Conservation (phyloP, 495 filamentous ascomycete species). For the Aspergillus kassunensis region DNA sequence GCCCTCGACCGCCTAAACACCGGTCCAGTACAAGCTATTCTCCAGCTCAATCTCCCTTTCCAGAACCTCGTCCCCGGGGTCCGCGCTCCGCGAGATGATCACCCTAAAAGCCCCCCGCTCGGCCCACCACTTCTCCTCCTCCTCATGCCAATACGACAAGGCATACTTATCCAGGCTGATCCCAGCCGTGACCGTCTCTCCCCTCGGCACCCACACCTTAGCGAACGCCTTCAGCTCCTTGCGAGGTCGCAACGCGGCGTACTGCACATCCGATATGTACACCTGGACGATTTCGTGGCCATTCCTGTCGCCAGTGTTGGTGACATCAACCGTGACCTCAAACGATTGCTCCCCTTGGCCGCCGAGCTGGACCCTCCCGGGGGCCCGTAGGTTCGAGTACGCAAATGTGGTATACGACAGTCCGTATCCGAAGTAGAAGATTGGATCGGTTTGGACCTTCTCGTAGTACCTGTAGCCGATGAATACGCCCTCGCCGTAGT, state of each 20-base stretch:
- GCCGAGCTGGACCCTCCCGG: not conserved
- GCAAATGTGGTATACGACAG: constrained; percentile 17
- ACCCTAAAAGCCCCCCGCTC: not conserved
- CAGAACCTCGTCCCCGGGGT: not conserved
- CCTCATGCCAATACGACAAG: not conserved
- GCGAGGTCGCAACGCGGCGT: constrained; percentile 45
- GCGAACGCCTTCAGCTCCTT: constrained; percentile 67
- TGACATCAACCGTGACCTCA: constrained; percentile 34
- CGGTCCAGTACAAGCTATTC: not conserved
- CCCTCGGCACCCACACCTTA: constrained; percentile 57
- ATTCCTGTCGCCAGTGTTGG: constrained; percentile 60
- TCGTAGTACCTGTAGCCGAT: not conserved
- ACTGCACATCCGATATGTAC: constrained; percentile 48
- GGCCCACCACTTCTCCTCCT: not conserved
- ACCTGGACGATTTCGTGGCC: constrained; percentile 74
- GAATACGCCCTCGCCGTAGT: not conserved
- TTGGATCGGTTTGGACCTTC: not conserved
- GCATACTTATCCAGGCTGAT: not conserved
- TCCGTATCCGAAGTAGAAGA: not conserved
- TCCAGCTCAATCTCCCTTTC: not conserved
- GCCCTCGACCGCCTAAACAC: no score
- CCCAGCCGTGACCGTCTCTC: constrained; percentile 46
- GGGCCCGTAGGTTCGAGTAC: not conserved
- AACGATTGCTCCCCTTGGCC: not conserved
- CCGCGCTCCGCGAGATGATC: not conserved